Evolutionary conservation across 2,329 filamentous ascomycete genomes (phyloP).

Genomic region (Aspergillus brunneoviolaceus): DNA sequence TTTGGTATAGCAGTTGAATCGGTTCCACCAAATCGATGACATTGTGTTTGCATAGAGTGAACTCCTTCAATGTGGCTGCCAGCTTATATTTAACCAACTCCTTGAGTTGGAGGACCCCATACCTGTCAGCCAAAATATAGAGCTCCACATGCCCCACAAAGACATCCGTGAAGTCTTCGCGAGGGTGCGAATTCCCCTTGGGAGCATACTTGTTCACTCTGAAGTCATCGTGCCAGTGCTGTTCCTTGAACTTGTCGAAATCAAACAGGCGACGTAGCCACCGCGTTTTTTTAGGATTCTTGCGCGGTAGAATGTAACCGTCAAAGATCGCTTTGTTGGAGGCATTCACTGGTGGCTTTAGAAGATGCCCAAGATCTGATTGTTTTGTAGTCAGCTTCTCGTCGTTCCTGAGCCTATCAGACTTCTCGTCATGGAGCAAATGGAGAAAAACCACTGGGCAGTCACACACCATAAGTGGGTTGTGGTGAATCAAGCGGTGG

Average conservation of each 20-base stretch:
- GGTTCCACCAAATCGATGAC: conserved; percentile 32
- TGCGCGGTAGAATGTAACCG: no score
- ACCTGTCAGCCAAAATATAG: conserved; percentile 44
- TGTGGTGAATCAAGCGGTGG: not conserved
- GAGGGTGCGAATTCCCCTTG: conserved; percentile 8
- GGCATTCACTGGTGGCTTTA: no score
- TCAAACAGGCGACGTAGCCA: not conserved
- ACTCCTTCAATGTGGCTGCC: conserved; percentile 30
- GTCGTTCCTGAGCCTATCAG: no score
- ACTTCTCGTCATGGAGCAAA: no score
- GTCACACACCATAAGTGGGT: not conserved
- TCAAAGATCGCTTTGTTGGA: no score
- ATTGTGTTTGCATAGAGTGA: conserved; percentile 29
- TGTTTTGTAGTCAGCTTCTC: no score
- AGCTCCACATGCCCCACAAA: conserved; percentile 43
- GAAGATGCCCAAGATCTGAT: no score
- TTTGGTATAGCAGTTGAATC: conserved; percentile 37
- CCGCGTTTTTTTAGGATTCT: not conserved
- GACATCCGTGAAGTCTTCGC: conserved; percentile 33
- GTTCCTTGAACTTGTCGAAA: conserved; percentile 1
- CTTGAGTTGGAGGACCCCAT: conserved; percentile 36
- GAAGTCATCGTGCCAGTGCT: not conserved
- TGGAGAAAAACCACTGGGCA: no score
- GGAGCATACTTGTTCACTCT: conserved; percentile 11
- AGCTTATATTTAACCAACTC: conserved; percentile 35